Evolutionary conservation across 1,139 yeast species (phyloP), one percentile per base, ranked within the genome.

Genomic region (Fermentozyma sake): DNA sequence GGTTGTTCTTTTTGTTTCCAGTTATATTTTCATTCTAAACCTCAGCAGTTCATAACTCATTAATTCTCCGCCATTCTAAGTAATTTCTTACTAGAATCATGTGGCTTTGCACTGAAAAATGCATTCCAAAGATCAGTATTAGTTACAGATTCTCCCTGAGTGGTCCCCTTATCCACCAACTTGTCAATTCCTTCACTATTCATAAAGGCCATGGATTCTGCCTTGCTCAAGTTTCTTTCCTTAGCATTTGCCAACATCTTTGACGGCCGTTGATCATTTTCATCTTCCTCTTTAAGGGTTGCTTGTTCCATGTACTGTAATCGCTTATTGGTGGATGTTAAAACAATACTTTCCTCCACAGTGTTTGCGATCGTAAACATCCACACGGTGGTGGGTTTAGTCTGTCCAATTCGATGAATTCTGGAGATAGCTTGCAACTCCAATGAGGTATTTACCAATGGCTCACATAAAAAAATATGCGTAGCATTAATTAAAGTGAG

Each of bases 351-450:
- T 50, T 89, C 95, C 52, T 91, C 98, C n/a, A 91, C 93, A 0
- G 95, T 78, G 24, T 81, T 79, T 33, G 72, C 76, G 31, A 87
- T 81, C 17, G 84, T 79, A 59, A 89, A 86, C 72, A 83, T 79
- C 95, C 96, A 89, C 2, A 91, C 95, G 2, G 79, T 81, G 0
- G 97, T 91, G 11, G 72, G 75, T 22, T 67, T 62, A 3, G 68
- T 72, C 51, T 91, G 98, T 0, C 98, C 98, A 47, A 91, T 89
- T 37, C 98, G 62, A 49, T 89, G 96, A 24, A 91, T 79, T 40
- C 98, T 71, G 23, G 94, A 84, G 31, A 89, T 81, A 0, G 97
- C 96, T 48, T 91, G 98, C 13, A 83, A 53, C 45, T 91, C 97
- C 28, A 87, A 64, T 1, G 95, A 81, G 0, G 87, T 76, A 46